phyloP scores from a whole-genome alignment of 1,284 basidiomycete genomes.

The Phellopilus nigrolimitatus region DNA sequence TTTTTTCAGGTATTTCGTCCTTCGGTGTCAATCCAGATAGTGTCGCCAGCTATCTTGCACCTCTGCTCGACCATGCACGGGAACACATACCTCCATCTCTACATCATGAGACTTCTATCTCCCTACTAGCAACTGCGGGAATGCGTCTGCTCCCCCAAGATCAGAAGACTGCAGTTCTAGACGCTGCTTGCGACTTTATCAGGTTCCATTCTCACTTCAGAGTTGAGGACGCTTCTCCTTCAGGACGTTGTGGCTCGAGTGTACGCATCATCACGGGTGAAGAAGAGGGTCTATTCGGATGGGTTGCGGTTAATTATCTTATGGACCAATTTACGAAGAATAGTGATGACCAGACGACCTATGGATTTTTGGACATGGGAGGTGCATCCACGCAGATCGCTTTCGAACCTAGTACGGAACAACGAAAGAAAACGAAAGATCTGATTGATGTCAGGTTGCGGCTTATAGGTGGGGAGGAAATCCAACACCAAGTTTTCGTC shows the following conservation, averaged over 20 bases:
- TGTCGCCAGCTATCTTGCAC: constrained; percentile 74
- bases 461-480: constrained; percentile 80
- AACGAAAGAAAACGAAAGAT: constrained; percentile 50
- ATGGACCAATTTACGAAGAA: constrained; percentile 91
- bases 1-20: constrained; percentile 75
- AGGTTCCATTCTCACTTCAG: constrained; percentile 69
- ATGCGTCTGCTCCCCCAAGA: constrained; percentile 83
- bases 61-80: constrained; percentile 80
- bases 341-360: constrained; percentile 68
- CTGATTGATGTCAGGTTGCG: constrained; percentile 81
- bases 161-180: constrained; percentile 70
- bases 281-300: constrained; percentile 97
- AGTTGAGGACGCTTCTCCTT: constrained; percentile 55
- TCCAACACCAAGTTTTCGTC: constrained; percentile 92
- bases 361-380: constrained; percentile 99
- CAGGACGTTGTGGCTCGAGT: constrained; percentile 82
- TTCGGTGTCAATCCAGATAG: constrained; percentile 68
- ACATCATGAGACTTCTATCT: constrained; percentile 82
- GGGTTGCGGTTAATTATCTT: constrained; percentile 98
- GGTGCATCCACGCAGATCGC: constrained; percentile 98
- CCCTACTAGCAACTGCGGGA: constrained; percentile 94
- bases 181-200: constrained; percentile 77
- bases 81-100: constrained; percentile 82
- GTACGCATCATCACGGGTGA: constrained; percentile 96
- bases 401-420: constrained; percentile 72